Conservation (phyloP, 176 grass and related monocot genomes). For the Rhynchospora tenuis region DNA sequence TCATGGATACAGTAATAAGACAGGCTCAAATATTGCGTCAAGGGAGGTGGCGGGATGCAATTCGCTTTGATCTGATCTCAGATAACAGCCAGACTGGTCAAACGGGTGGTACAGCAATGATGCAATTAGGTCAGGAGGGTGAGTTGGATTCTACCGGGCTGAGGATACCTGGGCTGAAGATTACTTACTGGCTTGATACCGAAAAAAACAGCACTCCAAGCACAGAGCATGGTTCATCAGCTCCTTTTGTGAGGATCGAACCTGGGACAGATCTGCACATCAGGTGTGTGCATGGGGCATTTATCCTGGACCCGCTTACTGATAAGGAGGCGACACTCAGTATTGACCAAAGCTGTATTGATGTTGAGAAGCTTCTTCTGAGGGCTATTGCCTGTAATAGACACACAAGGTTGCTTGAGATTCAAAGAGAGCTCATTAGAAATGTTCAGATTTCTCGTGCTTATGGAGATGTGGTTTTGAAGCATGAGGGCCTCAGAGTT, state of each 20-base stretch:
- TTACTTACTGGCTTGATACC: slow-evolving; percentile 74
- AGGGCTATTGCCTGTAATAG: slow-evolving; percentile 82
- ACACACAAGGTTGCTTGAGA: slow-evolving; percentile 84
- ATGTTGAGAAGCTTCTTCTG: slow-evolving; percentile 85
- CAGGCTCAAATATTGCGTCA: slow-evolving; percentile 62
- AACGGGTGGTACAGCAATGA: slow-evolving; percentile 37
- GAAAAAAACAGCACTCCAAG: slow-evolving; percentile 42
- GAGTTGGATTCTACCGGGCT: slow-evolving; percentile 61
- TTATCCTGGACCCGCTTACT: slow-evolving; percentile 79
- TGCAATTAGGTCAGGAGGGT: slow-evolving; percentile 56
- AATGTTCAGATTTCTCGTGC: slow-evolving; percentile 83
- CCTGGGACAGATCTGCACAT: slow-evolving; percentile 66
- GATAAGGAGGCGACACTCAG: slow-evolving; percentile 85
- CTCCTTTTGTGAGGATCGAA: slow-evolving; percentile 90
- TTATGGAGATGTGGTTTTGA: slow-evolving; percentile 64
- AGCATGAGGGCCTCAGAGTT: slow-evolving; percentile 31
- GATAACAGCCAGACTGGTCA: slow-evolving; percentile 46
- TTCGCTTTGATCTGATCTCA: slow-evolving; percentile 66
- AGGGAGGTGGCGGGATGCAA: slow-evolving; percentile 90
- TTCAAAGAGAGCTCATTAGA: slow-evolving; percentile 77
- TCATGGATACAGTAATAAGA: slow-evolving; percentile 83
- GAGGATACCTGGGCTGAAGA: slow-evolving; percentile 70
- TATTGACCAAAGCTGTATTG: slow-evolving; percentile 78
- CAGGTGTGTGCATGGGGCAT: slow-evolving; percentile 79
- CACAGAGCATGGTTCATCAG: slow-evolving; percentile 46